Percentiles rank a stretch among this genome's conserved stretches.
phyloP scores from a whole-genome alignment of 352 stramenopile species.

The Phytopythium litorale region DNA sequence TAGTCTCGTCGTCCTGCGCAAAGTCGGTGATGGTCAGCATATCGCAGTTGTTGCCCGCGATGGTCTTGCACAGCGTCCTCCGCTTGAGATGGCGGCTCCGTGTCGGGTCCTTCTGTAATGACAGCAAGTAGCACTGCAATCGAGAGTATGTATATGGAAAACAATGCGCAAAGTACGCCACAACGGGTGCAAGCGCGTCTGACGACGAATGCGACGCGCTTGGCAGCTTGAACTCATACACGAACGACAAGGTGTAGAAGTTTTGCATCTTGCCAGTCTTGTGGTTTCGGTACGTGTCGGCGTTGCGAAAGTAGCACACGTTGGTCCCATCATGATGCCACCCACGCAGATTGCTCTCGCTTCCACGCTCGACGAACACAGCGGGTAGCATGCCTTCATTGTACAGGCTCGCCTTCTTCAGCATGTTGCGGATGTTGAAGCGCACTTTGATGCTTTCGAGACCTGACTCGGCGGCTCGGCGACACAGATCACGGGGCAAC shows the following conservation, averaged over 20 bases:
- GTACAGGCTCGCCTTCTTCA: slow-evolving; percentile 84
- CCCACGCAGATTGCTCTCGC: slow-evolving; percentile 15
- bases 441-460: slow-evolving; percentile 33
- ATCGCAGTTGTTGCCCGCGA: slow-evolving; percentile 85
- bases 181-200: background rate
- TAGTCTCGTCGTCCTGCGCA: slow-evolving; percentile 41
- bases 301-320: slow-evolving; percentile 85
- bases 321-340: slow-evolving; percentile 72
- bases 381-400: slow-evolving; percentile 85
- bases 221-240: slow-evolving; percentile 48
- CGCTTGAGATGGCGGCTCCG: slow-evolving; percentile 46
- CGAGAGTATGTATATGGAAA: slow-evolving; percentile 86
- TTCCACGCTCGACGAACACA: slow-evolving; percentile 31
- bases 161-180: slow-evolving; percentile 76
- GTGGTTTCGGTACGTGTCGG: slow-evolving; percentile 54
- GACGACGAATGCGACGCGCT: background rate
- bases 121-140: slow-evolving; percentile 49
- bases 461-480: slow-evolving; percentile 9
- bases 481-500: slow-evolving; percentile 11
- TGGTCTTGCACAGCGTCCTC: slow-evolving; percentile 71
- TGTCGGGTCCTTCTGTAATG: slow-evolving; percentile 50
- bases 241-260: slow-evolving; percentile 79
- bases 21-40: slow-evolving; percentile 89
- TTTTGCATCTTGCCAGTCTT: slow-evolving; percentile 42
- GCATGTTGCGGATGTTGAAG: slow-evolving; percentile 88